These are phyloP conservation scores for Heterobasidion irregulare DNA, from an alignment of 1,284 basidiomycete species.

Conservation along the genomic window DNA sequence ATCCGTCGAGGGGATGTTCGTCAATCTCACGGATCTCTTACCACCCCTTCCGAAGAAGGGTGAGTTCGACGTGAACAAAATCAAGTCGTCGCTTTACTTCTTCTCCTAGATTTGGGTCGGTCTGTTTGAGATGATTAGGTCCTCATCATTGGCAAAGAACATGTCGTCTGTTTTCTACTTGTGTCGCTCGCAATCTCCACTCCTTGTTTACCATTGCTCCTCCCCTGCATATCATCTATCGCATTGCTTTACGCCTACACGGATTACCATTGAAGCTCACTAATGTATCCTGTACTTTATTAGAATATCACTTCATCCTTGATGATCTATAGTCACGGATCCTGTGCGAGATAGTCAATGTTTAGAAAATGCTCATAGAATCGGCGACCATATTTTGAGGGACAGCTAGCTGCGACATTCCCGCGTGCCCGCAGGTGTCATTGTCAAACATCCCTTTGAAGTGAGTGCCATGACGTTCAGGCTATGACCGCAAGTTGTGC, in stretches of 20 bases:
- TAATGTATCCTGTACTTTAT: neutral
- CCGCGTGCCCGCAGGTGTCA: too few species aligned
- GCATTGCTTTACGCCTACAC: neutral
- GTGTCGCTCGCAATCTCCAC: neutral
- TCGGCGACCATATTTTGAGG: too few species aligned
- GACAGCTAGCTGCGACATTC: too few species aligned
- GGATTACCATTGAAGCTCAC: neutral
- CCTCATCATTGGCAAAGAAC: neutral
- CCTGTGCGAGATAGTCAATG: neutral
- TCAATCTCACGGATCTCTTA: conserved; percentile 70
- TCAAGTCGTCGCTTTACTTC: conserved; percentile 84
- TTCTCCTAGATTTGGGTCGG: conserved; percentile 53
- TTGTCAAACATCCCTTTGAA: too few species aligned
- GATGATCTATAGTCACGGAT: neutral
- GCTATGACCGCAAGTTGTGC: too few species aligned
- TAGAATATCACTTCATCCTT: neutral
- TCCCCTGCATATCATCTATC: neutral
- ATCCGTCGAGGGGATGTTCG: conserved; percentile 46
- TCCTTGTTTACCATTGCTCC: neutral
- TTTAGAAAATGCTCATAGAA: neutral
- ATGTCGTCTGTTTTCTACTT: neutral
- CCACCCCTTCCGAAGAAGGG: conserved; percentile 86
- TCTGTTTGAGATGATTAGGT: neutral
- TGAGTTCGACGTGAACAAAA: conserved; percentile 79
- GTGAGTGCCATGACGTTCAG: too few species aligned